These are phyloP conservation scores for Picocystis sp. DNA, from an alignment of 163 green algal genomes.

Conservation along the genomic window DNA sequence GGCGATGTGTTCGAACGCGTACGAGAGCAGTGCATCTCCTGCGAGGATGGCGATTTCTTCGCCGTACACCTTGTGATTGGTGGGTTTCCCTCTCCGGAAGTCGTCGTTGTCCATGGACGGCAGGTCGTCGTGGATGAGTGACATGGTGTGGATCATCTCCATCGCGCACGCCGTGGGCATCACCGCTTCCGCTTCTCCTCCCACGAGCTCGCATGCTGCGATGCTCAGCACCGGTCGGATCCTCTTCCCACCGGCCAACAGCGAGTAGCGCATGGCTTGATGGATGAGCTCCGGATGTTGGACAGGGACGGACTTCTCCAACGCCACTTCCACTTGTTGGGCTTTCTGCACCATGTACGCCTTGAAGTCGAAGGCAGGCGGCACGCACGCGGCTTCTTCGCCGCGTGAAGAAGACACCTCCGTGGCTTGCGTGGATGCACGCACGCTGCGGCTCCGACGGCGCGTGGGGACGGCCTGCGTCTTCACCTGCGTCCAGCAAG, in stretches of 20 bases:
- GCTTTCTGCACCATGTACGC: constrained; percentile 19
- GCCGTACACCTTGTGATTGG: constrained; percentile 91
- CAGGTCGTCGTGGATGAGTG: constrained; percentile 97
- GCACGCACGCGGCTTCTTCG: too few species aligned
- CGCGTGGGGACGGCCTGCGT: too few species aligned
- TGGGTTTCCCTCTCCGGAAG: constrained; percentile 74
- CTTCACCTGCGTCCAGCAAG: too few species aligned
- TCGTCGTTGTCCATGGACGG: constrained; percentile 99
- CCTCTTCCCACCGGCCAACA: constrained; percentile 85
- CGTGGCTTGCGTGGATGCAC: too few species aligned
- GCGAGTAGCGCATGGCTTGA: constrained; percentile 87
- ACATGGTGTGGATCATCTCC: constrained; percentile 99
- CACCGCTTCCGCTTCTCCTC: constrained; percentile 42
- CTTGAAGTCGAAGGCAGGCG: constrained; percentile 15
- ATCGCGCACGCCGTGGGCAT: constrained; percentile 89
- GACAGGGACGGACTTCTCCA: constrained; percentile 23
- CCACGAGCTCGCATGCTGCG: constrained; percentile 85
- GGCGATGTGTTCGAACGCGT: constrained; percentile 90
- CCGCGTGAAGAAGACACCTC: too few species aligned
- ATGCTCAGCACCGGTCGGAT: constrained; percentile 84
- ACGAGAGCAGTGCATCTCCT: constrained; percentile 83
- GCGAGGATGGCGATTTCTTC: constrained; percentile 96
- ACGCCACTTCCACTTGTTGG: constrained; percentile 11
- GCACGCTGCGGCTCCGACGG: too few species aligned
- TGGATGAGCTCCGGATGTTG: constrained; percentile 75